phyloP scores from a whole-genome alignment of 495 filamentous ascomycete species.

The Tricharina praecox region DNA sequence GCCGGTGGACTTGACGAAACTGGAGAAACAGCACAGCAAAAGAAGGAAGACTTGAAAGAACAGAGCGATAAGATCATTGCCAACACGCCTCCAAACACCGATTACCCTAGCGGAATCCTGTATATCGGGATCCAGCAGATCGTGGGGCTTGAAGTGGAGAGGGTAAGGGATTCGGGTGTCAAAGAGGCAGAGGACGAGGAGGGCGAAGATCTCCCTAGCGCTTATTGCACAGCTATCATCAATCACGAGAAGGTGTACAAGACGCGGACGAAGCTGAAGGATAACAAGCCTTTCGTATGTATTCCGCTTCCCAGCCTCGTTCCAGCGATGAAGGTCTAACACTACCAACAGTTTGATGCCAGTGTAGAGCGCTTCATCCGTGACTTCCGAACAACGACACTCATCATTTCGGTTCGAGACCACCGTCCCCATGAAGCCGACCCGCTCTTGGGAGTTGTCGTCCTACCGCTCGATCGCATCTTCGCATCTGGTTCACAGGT shows the following conservation, averaged over 20 bases:
- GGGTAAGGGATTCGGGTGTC: constrained; percentile 1
- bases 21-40: constrained; percentile 43
- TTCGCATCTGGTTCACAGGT: constrained; percentile 40
- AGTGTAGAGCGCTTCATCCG: constrained; percentile 49
- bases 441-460: constrained; percentile 45
- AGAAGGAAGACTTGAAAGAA: constrained; percentile 31
- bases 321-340: not conserved
- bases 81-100: constrained; percentile 31
- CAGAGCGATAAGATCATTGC: constrained; percentile 38
- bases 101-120: constrained; percentile 44
- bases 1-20: constrained; percentile 36
- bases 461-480: constrained; percentile 40
- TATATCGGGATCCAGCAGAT: constrained; percentile 54
- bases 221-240: constrained; percentile 49
- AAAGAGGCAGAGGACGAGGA: constrained; percentile 34
- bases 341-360: constrained; percentile 52
- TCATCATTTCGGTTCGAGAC: constrained; percentile 47
- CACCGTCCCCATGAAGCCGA: constrained; percentile 44
- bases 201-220: constrained; percentile 40
- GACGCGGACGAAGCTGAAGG: constrained; percentile 52
- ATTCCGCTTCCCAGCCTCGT: not conserved
- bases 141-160: constrained; percentile 29
- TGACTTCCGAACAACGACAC: constrained; percentile 43
- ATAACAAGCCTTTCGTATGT: constrained; percentile 30
- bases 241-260: constrained; percentile 52